These are phyloP conservation scores for Papilionanthe hybrid DNA, from an alignment of 116 monocot genomes.

Conservation along the genomic window DNA sequence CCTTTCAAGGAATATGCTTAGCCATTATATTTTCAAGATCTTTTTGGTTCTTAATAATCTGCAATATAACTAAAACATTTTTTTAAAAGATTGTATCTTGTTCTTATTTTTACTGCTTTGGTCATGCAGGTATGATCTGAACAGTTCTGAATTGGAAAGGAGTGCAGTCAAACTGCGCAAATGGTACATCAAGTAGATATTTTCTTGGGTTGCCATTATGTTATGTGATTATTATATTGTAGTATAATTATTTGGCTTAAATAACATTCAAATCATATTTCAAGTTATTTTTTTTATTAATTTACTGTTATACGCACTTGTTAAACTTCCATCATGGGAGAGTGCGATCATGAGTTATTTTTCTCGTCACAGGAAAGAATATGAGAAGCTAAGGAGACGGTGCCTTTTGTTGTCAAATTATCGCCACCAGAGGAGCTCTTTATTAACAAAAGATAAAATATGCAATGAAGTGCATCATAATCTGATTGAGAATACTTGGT, in stretches of 20 bases:
- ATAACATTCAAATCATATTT: too few relatives aligned
- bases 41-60: background rate
- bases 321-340: too few relatives aligned
- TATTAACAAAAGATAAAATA: background rate
- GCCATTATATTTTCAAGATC: too few relatives aligned
- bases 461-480: background rate
- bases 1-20: background rate
- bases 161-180: constrained; percentile 13
- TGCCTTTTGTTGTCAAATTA: constrained; percentile 11
- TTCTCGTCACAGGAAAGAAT: constrained; percentile 20
- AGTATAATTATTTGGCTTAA: too few relatives aligned
- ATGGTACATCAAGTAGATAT: constrained; percentile 13
- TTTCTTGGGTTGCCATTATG: background rate
- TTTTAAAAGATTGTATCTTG: background rate
- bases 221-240: too few relatives aligned
- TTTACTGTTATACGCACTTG: too few relatives aligned
- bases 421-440: constrained; percentile 1
- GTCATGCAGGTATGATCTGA: constrained; percentile 22
- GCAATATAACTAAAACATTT: background rate
- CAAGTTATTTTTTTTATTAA: too few relatives aligned
- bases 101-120: constrained; percentile 8
- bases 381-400: constrained; percentile 19
- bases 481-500: constrained; percentile 13
- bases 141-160: constrained; percentile 21
- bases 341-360: background rate